phyloP scores from a whole-genome alignment of 2,329 filamentous ascomycete genomes.

The Lachnellula subtilissima region DNA sequence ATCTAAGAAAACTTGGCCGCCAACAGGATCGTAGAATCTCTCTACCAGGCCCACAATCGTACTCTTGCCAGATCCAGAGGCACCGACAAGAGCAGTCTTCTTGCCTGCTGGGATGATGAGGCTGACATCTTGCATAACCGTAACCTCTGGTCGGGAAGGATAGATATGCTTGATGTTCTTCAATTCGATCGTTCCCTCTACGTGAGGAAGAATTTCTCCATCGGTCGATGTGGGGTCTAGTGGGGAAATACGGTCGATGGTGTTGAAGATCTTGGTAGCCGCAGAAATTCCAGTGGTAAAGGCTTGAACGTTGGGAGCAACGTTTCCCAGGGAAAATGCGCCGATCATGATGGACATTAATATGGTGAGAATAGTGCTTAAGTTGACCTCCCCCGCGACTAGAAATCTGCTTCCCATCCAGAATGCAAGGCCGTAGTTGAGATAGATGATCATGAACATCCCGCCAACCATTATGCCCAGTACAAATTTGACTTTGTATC shows the following conservation, averaged over 20 bases:
- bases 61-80: constrained; percentile 90
- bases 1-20: constrained; percentile 73
- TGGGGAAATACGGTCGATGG: constrained; percentile 83
- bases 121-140: constrained; percentile 79
- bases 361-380: constrained; percentile 75
- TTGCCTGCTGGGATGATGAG: constrained; percentile 82
- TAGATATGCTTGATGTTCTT: constrained; percentile 88
- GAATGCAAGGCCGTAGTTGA: constrained; percentile 84
- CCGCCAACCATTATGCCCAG: constrained; percentile 74
- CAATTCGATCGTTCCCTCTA: constrained; percentile 76
- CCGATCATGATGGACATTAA: constrained; percentile 90
- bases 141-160: constrained; percentile 84
- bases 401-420: constrained; percentile 81
- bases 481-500: constrained; percentile 68
- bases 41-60: constrained; percentile 92
- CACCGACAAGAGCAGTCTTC: constrained; percentile 87
- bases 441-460: constrained; percentile 79
- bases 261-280: constrained; percentile 86
- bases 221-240: constrained; percentile 68
- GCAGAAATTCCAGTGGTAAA: constrained; percentile 81
- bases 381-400: constrained; percentile 56
- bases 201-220: constrained; percentile 67
- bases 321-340: constrained; percentile 83
- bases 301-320: constrained; percentile 79
- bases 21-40: constrained; percentile 87